Conservation (phyloP, 2,329 filamentous ascomycete species). For the Onygenales sp. region DNA sequence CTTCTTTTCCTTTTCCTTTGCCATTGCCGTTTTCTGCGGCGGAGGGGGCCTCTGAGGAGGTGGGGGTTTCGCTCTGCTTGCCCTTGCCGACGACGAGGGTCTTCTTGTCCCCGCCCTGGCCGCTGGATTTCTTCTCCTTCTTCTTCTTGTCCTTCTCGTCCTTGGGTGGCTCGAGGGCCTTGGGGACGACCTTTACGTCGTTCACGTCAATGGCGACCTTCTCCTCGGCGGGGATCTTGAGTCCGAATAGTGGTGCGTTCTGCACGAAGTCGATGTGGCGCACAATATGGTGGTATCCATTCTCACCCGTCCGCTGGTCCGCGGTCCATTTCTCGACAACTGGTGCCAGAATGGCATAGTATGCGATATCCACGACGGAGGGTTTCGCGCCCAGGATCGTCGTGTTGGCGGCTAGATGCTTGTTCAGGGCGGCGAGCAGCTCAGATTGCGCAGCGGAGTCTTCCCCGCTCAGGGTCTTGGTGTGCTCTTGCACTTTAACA, state of each 20-base stretch:
- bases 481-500: conserved; percentile 63
- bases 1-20: conserved; percentile 41
- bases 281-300: conserved; percentile 83
- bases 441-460: conserved; percentile 49
- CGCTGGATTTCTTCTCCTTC: conserved; percentile 76
- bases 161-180: conserved; percentile 79
- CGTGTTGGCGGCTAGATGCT: conserved; percentile 76
- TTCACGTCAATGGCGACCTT: conserved; percentile 72
- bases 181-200: conserved; percentile 78
- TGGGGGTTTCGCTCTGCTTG: conserved; percentile 39
- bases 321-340: conserved; percentile 68
- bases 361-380: conserved; percentile 73
- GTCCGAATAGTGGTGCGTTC: conserved; percentile 63
- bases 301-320: conserved; percentile 81
- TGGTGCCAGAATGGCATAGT: conserved; percentile 71
- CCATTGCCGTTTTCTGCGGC: conserved; percentile 42
- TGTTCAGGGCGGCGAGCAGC: conserved; percentile 71
- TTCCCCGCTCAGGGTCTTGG: conserved; percentile 38
- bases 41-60: background rate
- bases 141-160: conserved; percentile 97
- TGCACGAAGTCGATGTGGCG: conserved; percentile 91
- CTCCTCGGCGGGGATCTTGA: conserved; percentile 60
- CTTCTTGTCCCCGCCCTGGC: conserved; percentile 16
- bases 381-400: conserved; percentile 85
- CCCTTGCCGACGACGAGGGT: conserved; percentile 29